Conservation (phyloP, 768 basidiomycete species). For the Agaricus bisporus region DNA sequence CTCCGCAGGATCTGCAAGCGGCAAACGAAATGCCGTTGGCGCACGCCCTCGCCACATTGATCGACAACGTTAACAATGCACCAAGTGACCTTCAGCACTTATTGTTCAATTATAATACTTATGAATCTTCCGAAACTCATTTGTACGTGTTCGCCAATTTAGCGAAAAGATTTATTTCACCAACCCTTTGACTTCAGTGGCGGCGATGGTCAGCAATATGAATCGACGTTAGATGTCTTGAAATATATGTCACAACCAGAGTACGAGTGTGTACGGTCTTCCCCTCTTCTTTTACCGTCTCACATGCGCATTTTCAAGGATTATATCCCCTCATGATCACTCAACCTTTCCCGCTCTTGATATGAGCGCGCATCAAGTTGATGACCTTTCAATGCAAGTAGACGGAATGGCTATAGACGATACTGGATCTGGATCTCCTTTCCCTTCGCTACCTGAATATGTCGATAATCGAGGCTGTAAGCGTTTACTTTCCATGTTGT, state of each 20-base stretch:
- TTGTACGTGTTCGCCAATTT: constrained; percentile 15
- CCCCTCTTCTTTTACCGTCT: neutral
- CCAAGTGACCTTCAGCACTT: neutral
- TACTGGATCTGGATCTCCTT: neutral
- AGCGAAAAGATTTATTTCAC: neutral
- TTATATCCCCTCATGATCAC: neutral
- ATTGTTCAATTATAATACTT: constrained; percentile 21
- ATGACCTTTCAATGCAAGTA: constrained; percentile 4
- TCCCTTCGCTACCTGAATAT: neutral
- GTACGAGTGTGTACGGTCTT: neutral
- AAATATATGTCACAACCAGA: neutral
- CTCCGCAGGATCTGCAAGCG: constrained; percentile 26
- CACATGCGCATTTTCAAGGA: neutral
- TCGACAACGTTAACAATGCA: constrained; percentile 25
- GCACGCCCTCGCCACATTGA: constrained; percentile 12
- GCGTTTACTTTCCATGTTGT: neutral
- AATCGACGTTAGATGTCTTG: neutral
- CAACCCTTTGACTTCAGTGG: neutral
- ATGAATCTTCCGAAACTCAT: constrained; percentile 24
- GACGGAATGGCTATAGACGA: neutral
- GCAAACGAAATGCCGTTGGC: constrained; percentile 25
- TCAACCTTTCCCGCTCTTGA: neutral
- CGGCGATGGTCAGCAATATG: neutral
- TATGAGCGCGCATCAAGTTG: neutral
- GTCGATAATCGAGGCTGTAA: neutral